These are phyloP conservation scores for Gossypium rotundifolium DNA, from an alignment of 345 rosid species.

Conservation along the genomic window DNA sequence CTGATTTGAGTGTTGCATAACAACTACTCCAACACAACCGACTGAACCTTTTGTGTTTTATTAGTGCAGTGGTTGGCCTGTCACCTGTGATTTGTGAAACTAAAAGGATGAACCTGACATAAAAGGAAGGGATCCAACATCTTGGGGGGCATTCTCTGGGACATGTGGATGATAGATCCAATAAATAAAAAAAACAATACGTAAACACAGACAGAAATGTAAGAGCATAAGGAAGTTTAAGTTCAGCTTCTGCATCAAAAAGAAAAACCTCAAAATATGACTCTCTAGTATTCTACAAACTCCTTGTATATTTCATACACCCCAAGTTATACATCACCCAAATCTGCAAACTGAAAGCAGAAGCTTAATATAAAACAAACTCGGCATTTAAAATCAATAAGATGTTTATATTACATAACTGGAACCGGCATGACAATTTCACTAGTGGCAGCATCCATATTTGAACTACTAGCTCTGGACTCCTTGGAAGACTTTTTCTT, in stretches of 20 bases:
- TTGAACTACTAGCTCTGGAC: not conserved
- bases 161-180: not conserved
- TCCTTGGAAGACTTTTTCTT: conserved; percentile 38
- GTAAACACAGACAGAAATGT: not conserved
- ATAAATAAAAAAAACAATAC: not conserved
- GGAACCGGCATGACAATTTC: conserved; percentile 26
- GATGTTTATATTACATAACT: conserved; percentile 22
- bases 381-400: not conserved
- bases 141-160: not conserved
- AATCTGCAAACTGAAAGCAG: conserved; percentile 1
- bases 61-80: not conserved
- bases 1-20: not conserved
- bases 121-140: not conserved
- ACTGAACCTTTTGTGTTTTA: not conserved
- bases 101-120: not conserved
- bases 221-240: not conserved
- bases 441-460: conserved; percentile 14
- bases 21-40: not conserved
- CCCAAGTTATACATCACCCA: not conserved
- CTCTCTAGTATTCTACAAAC: not conserved
- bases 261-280: not conserved
- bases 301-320: not conserved
- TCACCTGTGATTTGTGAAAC: not conserved
- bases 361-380: not conserved
- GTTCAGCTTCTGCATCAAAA: not conserved